Evolutionary conservation across 2,329 filamentous ascomycete genomes (phyloP), one percentile per base, ranked within the genome.

Genomic region (Alternaria burnsii): DNA sequence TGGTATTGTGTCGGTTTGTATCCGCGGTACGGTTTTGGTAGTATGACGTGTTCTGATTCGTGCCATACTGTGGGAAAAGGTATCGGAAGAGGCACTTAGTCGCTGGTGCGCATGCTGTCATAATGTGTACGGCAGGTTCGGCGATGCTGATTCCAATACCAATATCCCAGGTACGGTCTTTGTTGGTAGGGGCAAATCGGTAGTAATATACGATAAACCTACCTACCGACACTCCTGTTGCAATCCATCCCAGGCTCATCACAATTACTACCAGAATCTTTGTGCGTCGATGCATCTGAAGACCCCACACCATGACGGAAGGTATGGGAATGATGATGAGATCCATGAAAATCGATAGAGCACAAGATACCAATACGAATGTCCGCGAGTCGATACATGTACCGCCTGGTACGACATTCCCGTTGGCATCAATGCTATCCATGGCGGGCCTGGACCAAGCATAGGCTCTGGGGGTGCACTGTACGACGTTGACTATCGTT

Each of bases 101-200:
- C 0, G 84, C 85, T 0, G 85, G 85, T 0, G 86, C 81, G 62
- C 83, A 85, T 7, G 84, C 84, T 0, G 83, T 84, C 43, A 85
- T 77, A 63, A 87, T 84, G 51, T 83, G 85, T 0, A 82, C 66
- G 32, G 76, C 74, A 6, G 80, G 69, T 65, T 83, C 81, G 28
- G 78, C 72, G 34, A 76, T 71, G 14, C 77, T 73, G 42, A 77
- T 77, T 36, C 78, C 71, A 11, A 80, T 56, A 12, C 76, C 77
- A 34, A 82, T 79, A 40, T 75, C 58, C 64, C 73, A 71, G 60
- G 72, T 74, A 1, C 71, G 71, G 47, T 79, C 76, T 18, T 68
- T 63, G 40, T 76, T 68, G 3, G 72, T 73, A 12, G 74, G 73
- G 6, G 68, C 68, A 46, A 79, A 75, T 32, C 80, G 75, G 68